Evolutionary conservation across 2,329 filamentous ascomycete species (phyloP), one percentile per base, ranked within the genome.

Genomic region (Verticillium albo-atrum): DNA sequence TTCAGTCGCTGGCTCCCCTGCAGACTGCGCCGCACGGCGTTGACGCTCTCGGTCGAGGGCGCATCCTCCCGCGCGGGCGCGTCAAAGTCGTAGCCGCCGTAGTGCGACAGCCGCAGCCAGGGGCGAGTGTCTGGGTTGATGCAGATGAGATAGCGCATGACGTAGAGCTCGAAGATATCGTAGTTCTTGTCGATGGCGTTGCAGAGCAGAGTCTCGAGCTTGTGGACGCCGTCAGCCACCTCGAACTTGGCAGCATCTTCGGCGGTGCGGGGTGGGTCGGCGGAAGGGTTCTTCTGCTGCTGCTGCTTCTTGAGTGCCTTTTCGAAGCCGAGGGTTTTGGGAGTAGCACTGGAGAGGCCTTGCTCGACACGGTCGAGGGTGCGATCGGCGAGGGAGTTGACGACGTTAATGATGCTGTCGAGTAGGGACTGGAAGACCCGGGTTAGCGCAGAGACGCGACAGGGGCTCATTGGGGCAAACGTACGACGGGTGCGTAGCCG

Each of bases 371-470:
- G 91, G 68, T 91, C 91, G 68, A 97, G 88, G 58, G 92, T 93
- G 73, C 89, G 89, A 75, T 96, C 95, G 69, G 95, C 89, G 68
- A 97, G 85, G 69, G 94, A 91, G 79, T 98, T 99, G 74, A 97
- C 87, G 58, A 89, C 90, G 80, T 98, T 97, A 79, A 98, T 97
- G 68, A 98, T 93, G 77, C 98, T 94, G 84, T 99, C 95, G 70
- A 99, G 89, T 50, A 99, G 86, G 62, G 90, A 90, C 93, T 97
- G 68, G 27, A 51, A 28, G 30, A n/a, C 6, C n/a, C 14, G 3
- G 20, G 28, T 61, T 17, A 58, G 60, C 20, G 25, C 52, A 55
- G 50, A n/a, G 23, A 10, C 9, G 30, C 28, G 15, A 17, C n/a
- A 26, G 14, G 25, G 30, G 10, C n/a, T 23, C 25, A 20, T n/a